A percentile compares a stretch with the other conserved stretches of the same genome.
Conservation (phyloP, 2,329 filamentous ascomycete genomes). For the Zalaria sp. region DNA sequence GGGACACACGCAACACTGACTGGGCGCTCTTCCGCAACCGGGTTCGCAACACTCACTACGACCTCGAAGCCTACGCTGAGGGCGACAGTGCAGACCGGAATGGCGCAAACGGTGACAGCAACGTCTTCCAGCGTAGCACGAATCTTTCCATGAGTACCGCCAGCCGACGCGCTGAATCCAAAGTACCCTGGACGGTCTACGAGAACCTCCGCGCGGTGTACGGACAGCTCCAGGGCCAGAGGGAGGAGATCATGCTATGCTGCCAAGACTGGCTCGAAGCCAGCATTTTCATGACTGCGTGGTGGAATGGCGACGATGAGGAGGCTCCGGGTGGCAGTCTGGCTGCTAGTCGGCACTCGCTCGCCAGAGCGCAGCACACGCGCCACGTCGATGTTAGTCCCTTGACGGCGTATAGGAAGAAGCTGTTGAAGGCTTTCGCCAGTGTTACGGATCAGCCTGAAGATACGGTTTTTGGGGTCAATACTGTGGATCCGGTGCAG, state of each 20-base stretch:
- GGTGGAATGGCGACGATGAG: slow-evolving; percentile 78
- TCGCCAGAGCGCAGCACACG: slow-evolving; percentile 22
- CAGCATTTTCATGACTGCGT: slow-evolving; percentile 65
- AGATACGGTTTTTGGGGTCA: slow-evolving; percentile 55
- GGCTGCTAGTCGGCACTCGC: slow-evolving; percentile 28
- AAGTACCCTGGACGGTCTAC: slow-evolving; percentile 81
- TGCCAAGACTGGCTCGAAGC: slow-evolving; percentile 90
- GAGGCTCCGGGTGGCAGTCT: slow-evolving; percentile 27
- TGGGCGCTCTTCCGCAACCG: slow-evolving; percentile 76
- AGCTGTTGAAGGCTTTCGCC: slow-evolving; percentile 57
- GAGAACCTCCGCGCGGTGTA: slow-evolving; percentile 72
- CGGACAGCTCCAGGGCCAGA: slow-evolving; percentile 62
- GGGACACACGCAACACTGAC: slow-evolving; percentile 68
- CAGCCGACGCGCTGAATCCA: slow-evolving; percentile 63
- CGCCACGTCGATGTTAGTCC: slow-evolving; percentile 37
- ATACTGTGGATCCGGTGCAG: slow-evolving; percentile 61
- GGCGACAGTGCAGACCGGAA: slow-evolving; percentile 43
- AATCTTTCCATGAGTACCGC: slow-evolving; percentile 51
- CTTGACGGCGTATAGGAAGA: slow-evolving; percentile 58
- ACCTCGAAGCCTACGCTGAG: slow-evolving; percentile 67
- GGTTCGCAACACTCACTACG: slow-evolving; percentile 52
- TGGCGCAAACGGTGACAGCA: slow-evolving; percentile 20
- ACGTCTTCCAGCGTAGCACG: slow-evolving; percentile 21
- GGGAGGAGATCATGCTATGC: slow-evolving; percentile 59
- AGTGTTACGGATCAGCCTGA: slow-evolving; percentile 48